Conservation (phyloP, 768 basidiomycete species). For the Russula olivacea region DNA sequence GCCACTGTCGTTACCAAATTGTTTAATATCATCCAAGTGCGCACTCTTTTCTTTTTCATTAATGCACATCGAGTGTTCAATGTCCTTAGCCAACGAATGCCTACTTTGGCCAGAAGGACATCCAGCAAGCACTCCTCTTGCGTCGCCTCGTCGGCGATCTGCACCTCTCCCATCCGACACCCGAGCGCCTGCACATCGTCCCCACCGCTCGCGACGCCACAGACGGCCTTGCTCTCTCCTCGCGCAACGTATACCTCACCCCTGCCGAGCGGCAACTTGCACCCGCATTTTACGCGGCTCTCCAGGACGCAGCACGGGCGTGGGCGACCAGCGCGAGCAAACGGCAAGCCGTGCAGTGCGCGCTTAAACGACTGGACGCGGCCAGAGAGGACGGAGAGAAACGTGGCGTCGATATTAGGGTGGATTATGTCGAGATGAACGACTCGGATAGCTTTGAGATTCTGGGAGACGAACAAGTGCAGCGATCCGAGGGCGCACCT, state of each 20-base stretch:
- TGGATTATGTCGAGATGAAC: slow-evolving; percentile 91
- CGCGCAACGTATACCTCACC: slow-evolving; percentile 81
- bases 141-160: slow-evolving; percentile 74
- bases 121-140: slow-evolving; percentile 89
- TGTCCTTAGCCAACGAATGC: slow-evolving; percentile 70
- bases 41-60: slow-evolving; percentile 24
- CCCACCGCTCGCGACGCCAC: slow-evolving; percentile 69
- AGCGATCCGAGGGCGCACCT: slow-evolving; percentile 31
- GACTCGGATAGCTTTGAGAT: slow-evolving; percentile 69
- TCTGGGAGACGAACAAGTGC: slow-evolving; percentile 35
- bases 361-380: slow-evolving; percentile 38
- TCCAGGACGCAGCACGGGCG: slow-evolving; percentile 48
- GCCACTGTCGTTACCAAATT: slow-evolving; percentile 93
- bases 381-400: slow-evolving; percentile 28
- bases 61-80: slow-evolving; percentile 6
- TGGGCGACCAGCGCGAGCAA: slow-evolving; percentile 54
- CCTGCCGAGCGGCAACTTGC: slow-evolving; percentile 53
- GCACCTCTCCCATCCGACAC: slow-evolving; percentile 68
- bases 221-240: slow-evolving; percentile 79
- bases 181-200: slow-evolving; percentile 74
- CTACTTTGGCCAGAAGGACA: slow-evolving; percentile 98
- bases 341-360: slow-evolving; percentile 42
- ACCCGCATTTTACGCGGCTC: slow-evolving; percentile 58
- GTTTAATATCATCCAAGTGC: slow-evolving; percentile 85
- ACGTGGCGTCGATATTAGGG: slow-evolving; percentile 45